Evolutionary conservation across 495 filamentous ascomycete species (phyloP).

Genomic region (Neurospora africana): DNA sequence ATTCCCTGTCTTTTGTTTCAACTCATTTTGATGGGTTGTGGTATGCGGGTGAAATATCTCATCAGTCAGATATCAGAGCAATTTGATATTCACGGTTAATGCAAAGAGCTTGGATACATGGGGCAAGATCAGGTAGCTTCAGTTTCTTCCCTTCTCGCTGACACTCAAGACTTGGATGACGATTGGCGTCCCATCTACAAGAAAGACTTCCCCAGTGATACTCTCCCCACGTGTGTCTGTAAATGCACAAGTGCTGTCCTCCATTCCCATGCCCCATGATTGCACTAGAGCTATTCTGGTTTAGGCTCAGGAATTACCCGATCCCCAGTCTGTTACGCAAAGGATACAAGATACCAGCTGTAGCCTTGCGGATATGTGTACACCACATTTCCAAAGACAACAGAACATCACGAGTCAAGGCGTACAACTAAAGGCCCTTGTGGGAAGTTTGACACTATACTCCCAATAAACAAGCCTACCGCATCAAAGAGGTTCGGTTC

Average conservation of each 20-base stretch:
- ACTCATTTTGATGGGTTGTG: not conserved
- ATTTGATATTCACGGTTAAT: not conserved
- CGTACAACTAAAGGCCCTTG: not conserved
- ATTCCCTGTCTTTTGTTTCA: not conserved
- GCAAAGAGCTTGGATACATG: not conserved
- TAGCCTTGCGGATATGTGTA: not conserved
- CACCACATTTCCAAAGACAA: not conserved
- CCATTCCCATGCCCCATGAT: not conserved
- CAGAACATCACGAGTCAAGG: not conserved
- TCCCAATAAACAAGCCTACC: not conserved
- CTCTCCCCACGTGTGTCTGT: not conserved
- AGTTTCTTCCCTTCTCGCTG: not conserved
- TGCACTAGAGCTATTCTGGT: not conserved
- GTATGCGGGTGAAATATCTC: not conserved
- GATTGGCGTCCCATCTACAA: not conserved
- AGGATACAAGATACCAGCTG: not conserved
- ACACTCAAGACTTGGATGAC: not conserved
- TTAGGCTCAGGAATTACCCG: not conserved
- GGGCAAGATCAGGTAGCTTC: not conserved
- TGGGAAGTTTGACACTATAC: not conserved
- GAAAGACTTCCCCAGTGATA: not conserved
- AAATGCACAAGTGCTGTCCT: not conserved
- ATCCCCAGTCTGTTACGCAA: not conserved
- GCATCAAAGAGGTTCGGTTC: not conserved
- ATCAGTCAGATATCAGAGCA: not conserved